Evolutionary conservation across 306 rosid species (phyloP).

Genomic region (Senna siamea): DNA sequence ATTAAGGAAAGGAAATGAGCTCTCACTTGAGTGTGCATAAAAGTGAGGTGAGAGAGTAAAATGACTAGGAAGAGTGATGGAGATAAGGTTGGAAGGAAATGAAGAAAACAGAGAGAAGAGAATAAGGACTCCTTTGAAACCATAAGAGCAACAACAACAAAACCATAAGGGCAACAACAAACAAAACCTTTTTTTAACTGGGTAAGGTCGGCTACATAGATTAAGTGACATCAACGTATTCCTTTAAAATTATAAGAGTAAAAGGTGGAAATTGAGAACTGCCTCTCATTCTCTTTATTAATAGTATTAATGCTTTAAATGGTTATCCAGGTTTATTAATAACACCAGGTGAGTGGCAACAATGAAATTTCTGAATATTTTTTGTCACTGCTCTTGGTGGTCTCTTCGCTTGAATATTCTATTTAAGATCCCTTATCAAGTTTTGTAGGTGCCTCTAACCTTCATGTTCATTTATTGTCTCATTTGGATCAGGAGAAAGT

Average conservation of each 20-base stretch:
- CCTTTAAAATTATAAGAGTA: neutral
- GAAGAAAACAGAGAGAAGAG: neutral
- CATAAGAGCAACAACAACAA: neutral
- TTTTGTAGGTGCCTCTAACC: slow-evolving; percentile 8
- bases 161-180: no score
- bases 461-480: slow-evolving; percentile 22
- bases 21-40: neutral
- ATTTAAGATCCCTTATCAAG: slow-evolving; percentile 22
- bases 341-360: neutral
- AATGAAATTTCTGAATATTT: slow-evolving; percentile 20
- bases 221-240: no score
- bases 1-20: neutral
- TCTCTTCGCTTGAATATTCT: neutral
- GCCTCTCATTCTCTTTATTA: neutral
- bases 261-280: neutral
- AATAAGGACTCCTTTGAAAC: neutral
- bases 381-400: neutral
- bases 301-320: neutral
- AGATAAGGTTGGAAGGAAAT: neutral
- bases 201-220: no score
- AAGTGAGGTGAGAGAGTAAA: neutral
- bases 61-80: neutral
- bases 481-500: slow-evolving; percentile 80
- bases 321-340: neutral
- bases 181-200: no score